Evolutionary conservation across 2,329 filamentous ascomycete species (phyloP).

Genomic region (Epichloe festucae): DNA sequence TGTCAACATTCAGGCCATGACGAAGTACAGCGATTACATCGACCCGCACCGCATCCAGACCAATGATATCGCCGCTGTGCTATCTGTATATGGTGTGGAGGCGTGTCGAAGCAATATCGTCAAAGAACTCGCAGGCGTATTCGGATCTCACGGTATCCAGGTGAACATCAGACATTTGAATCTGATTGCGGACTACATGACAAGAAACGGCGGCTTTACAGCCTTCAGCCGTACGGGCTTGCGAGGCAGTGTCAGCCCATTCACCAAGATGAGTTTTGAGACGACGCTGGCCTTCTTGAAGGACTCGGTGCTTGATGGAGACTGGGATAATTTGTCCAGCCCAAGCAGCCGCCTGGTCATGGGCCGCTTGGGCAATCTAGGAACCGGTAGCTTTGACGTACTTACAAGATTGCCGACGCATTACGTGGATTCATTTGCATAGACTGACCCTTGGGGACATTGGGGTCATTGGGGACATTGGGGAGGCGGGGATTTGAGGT

Average conservation of each 20-base stretch:
- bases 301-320: slow-evolving; percentile 80
- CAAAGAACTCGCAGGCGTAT: slow-evolving; percentile 72
- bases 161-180: slow-evolving; percentile 90
- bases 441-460: too few relatives aligned
- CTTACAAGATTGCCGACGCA: slow-evolving; percentile 48
- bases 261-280: slow-evolving; percentile 99
- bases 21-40: slow-evolving; percentile 72
- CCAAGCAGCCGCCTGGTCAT: slow-evolving; percentile 83
- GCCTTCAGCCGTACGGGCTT: slow-evolving; percentile 89
- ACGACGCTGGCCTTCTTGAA: slow-evolving; percentile 89
- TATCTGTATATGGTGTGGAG: slow-evolving; percentile 82
- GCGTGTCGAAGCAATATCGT: slow-evolving; percentile 82
- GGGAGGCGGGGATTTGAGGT: background rate
- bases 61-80: slow-evolving; percentile 82
- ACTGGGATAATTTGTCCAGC: slow-evolving; percentile 76
- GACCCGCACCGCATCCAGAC: slow-evolving; percentile 78
- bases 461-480: too few relatives aligned
- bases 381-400: slow-evolving; percentile 88
- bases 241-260: slow-evolving; percentile 71
- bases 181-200: slow-evolving; percentile 96
- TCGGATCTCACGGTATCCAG: slow-evolving; percentile 78
- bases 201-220: slow-evolving; percentile 75
- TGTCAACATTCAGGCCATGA: slow-evolving; percentile 83
- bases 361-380: slow-evolving; percentile 67
- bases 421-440: slow-evolving; percentile 16